Percentiles rank a stretch among this genome's conserved stretches.
phyloP scores from a whole-genome alignment of 192 early-diverging fungal genomes.

The Blastocladiella britannica region DNA sequence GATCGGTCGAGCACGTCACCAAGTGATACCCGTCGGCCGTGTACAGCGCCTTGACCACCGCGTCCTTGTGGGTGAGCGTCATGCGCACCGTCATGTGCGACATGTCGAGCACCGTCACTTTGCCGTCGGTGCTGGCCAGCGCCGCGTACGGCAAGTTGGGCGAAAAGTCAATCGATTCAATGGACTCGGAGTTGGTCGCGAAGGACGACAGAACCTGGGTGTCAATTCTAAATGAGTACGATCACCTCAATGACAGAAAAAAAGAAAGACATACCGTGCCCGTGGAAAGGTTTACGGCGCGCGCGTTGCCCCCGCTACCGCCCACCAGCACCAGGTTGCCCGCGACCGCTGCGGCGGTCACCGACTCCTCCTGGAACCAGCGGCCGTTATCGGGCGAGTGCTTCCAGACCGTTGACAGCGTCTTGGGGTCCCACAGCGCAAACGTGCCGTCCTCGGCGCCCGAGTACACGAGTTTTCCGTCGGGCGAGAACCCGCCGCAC shows the following conservation, averaged over 20 bases:
- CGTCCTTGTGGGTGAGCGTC: constrained; percentile 64
- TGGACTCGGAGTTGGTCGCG: background rate
- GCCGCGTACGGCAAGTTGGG: constrained; percentile 39
- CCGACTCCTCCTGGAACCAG: constrained; percentile 61
- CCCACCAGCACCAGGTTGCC: constrained; percentile 62
- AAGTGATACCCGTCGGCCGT: constrained; percentile 44
- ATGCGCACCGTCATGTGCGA: constrained; percentile 58
- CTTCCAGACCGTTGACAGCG: constrained; percentile 38
- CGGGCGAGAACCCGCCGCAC: constrained; percentile 72
- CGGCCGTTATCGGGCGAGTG: constrained; percentile 44
- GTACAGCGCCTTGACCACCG: constrained; percentile 60
- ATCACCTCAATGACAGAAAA: background rate
- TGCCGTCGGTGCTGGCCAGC: constrained; percentile 72
- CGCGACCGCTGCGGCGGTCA: constrained; percentile 60
- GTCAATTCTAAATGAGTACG: background rate
- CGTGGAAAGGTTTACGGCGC: constrained; percentile 50
- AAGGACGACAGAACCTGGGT: background rate
- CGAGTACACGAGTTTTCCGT: constrained; percentile 69
- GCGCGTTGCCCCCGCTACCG: constrained; percentile 50
- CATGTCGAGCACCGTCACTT: constrained; percentile 81
- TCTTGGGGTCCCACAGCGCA: constrained; percentile 86
- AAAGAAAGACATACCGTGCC: constrained; percentile 28
- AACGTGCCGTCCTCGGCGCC: constrained; percentile 64
- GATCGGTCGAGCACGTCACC: constrained; percentile 55
- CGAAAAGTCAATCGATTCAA: background rate